Evolutionary conservation across 2,329 filamentous ascomycete species (phyloP), one percentile per base, ranked within the genome.

Genomic region (Leptographium flavum): DNA sequence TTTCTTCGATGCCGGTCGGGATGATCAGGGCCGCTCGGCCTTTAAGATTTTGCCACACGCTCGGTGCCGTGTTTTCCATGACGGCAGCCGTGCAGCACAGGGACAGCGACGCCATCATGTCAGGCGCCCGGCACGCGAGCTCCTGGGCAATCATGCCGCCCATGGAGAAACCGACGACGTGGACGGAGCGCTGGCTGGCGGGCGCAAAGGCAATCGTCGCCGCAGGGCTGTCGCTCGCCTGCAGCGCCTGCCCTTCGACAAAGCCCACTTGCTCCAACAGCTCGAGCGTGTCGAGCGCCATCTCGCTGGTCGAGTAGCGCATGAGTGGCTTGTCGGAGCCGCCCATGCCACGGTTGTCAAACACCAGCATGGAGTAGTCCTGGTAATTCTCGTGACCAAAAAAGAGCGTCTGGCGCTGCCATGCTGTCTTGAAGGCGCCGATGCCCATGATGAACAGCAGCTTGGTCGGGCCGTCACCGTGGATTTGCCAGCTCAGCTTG

Each of bases 101-200:
- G 30, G 64, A 70, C 17, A 85, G 63, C 15, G 70, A 74, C 22
- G 65, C 63, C 44, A 84, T 58, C 39, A 73, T 66, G 13, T 62
- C 50, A 0, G 77, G 76, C 27, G 67, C 62, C n/a, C 68, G 60
- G 52, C 62, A 66, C 21, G 71, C 76, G 4, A 94, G 57, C 63
- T 94, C 87, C 62, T 94, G 87, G 3, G 84, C 77, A 55, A 94
- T 90, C 87, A 94, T 94, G 56, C 87, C 87, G 51, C 87, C 87
- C 73, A 94, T 83, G 48, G 81, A 86, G 52, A 90, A 78, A 46
- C 87, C 87, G 30, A 83, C 68, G 43, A 93, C 60, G 63, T 94
- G 79, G 58, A 66, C 70, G 54, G 68, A 51, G 47, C 58, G 9
- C 58, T 45, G 3, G 46, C 41, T 27, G 37, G 60, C 25, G 27